phyloP scores from a whole-genome alignment of 2,329 filamentous ascomycete species.

The Diaporthe velutina region DNA sequence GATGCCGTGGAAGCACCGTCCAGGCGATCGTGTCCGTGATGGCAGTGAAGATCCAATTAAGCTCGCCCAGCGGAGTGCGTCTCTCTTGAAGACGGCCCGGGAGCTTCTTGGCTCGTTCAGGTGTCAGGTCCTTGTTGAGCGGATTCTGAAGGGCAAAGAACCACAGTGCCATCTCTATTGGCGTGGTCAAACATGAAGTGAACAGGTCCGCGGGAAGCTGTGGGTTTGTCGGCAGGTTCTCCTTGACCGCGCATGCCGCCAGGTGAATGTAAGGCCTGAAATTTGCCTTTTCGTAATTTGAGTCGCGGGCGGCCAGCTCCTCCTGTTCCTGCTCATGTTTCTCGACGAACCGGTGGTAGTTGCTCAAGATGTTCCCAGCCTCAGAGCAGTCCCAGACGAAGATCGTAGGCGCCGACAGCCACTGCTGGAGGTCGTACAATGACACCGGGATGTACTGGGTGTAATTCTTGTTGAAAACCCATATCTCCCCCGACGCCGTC shows the following conservation, averaged over 20 bases:
- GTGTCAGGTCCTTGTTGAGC: constrained; percentile 71
- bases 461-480: constrained; percentile 99
- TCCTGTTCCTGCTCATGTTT: constrained; percentile 93
- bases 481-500: constrained; percentile 95
- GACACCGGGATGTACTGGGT: constrained; percentile 99
- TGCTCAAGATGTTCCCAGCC: constrained; percentile 93
- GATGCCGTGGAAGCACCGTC: constrained; percentile 89
- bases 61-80: constrained; percentile 91
- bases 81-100: constrained; percentile 93
- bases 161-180: constrained; percentile 96
- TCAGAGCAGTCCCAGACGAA: constrained; percentile 99
- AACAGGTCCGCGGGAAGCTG: constrained; percentile 94
- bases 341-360: constrained; percentile 93
- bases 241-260: constrained; percentile 89
- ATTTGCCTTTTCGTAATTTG: constrained; percentile 83
- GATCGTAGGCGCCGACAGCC: constrained; percentile 94
- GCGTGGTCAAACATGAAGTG: constrained; percentile 94
- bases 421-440: constrained; percentile 92
- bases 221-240: constrained; percentile 95
- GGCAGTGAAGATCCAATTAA: constrained; percentile 99
- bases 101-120: constrained; percentile 88
- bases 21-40: constrained; percentile 99
- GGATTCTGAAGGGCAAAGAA: constrained; percentile 98
- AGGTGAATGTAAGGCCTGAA: constrained; percentile 84
- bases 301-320: constrained; percentile 81